Evolutionary conservation across 148 eudicot species (phyloP), one percentile per base, ranked within the genome.

Genomic region (Chenopodium quinoa): DNA sequence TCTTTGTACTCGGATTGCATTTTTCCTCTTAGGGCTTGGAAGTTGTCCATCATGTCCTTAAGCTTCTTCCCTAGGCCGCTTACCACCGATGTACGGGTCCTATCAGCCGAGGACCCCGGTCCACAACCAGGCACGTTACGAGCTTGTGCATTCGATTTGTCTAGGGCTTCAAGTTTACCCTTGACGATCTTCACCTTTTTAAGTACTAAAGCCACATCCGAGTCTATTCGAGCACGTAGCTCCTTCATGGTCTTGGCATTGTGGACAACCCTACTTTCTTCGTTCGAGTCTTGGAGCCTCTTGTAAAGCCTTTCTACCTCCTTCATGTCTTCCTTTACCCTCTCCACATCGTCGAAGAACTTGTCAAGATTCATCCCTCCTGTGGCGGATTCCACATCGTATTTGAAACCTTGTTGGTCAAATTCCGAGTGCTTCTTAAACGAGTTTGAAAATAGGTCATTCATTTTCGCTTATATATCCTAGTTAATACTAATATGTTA

Each of bases 311-410:
- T 88, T 77, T 90, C 91, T 0, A 92, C 88, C n/a, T 84, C 85
- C 54, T 78, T 75, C 86, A 92, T 86, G 40, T 92, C 93, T 4
- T 71, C 85, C 78, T 92, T 89, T 8, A 90, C 90, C 63, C 83
- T 85, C 58, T 90, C 95, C 11, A 92, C 92, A 74, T 92, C 95
- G 56, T 78, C 79, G 60, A 85, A 86, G 79, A 92, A 92, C 12
- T 71, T 82, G 58, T 90, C 91, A 37, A 90, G 86, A 77, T 88
- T 83, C 83, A 86, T 79, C 64, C 85, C 88, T 46, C 83, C 83
- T 1, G 81, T 6, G 0, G 75, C 80, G 1, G 79, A n/a, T 71
- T 85, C 87, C 25, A 85, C 25, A 65, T 79, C 87, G 17, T 73
- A 58, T 13, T 47, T 40, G 77, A 67, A 47, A 0, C 76, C 81